These are phyloP conservation scores for Umbilicus rupestris DNA, from an alignment of 164 flowering plant genomes.

Conservation along the genomic window DNA sequence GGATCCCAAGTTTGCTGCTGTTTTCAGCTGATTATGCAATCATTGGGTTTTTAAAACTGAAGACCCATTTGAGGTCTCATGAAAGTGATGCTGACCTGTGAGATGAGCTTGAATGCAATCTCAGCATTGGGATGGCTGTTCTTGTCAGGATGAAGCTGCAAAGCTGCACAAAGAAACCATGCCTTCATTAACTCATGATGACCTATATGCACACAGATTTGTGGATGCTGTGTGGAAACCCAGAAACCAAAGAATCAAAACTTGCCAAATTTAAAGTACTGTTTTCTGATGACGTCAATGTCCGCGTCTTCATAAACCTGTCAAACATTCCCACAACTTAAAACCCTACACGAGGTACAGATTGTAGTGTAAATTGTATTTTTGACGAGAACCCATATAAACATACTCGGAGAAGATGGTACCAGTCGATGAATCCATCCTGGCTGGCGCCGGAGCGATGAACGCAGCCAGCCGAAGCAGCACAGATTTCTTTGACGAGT, in stretches of 20 bases:
- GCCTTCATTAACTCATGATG: slow-evolving; percentile 3
- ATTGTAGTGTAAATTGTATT: not conserved
- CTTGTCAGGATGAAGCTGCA: slow-evolving; percentile 90
- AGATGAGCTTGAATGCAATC: slow-evolving; percentile 75
- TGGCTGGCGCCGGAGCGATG: slow-evolving; percentile 13
- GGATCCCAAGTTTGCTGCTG: slow-evolving; percentile 1
- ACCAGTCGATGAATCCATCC: slow-evolving; percentile 66
- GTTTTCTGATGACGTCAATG: slow-evolving; percentile 40
- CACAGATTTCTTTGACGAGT: slow-evolving; percentile 51
- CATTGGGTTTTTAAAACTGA: not conserved
- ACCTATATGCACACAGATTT: too few species aligned
- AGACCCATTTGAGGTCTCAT: not conserved
- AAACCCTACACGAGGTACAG: not conserved
- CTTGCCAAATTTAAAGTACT: slow-evolving; percentile 60
- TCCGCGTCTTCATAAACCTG: slow-evolving; percentile 66
- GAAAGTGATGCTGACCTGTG: slow-evolving; percentile 35
- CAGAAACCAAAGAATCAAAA: not conserved
- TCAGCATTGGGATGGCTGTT: slow-evolving; percentile 82
- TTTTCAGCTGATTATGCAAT: not conserved
- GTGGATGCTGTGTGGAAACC: too few species aligned
- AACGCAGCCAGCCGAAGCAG: slow-evolving; percentile 24
- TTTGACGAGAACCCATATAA: slow-evolving; percentile 1
- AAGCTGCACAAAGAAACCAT: slow-evolving; percentile 37
- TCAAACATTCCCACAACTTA: not conserved
- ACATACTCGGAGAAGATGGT: slow-evolving; percentile 64